Evolutionary conservation across 768 basidiomycete genomes (phyloP), one percentile per base, ranked within the genome.

Genomic region (Flagelloscypha sp.): DNA sequence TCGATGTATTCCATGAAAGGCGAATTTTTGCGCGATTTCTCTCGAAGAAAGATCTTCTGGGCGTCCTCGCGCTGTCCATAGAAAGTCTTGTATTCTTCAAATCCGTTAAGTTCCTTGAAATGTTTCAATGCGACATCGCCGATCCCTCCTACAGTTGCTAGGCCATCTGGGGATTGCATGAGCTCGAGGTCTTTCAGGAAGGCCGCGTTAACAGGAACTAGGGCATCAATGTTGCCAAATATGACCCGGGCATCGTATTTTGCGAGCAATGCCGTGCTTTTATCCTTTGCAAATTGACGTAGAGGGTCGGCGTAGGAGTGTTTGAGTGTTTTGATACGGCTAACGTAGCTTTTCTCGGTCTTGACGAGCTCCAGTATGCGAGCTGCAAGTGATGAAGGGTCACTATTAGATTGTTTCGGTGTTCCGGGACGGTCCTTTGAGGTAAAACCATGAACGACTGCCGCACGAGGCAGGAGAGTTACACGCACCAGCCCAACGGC

Each of bases 61-160:
- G 89, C 89, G 49, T 94, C 89, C 60, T 94, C 93, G 33, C 90
- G 79, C 53, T 93, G 92, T 47, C 77, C 74, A 47, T 94, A 93
- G 58, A 89, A 97, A 47, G 83, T 80, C 48, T 76, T 83, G 57
- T 95, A 97, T 44, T 84, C 79, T 46, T 95, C 90, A 50, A 97
- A 94, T 3, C 87, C 88, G 35, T 70, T 66, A 24, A 81, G 57
- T 12, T 83, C 79, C 50, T 81, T 87, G 60, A 97, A 87, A 63
- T 98, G 92, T 39, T 72, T 73, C 40, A 94, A 59, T 15, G 81
- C 79, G 31, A 94, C 80, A 52, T 93, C 89, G 7, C 90, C 93
- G 6, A 95, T 66, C 7, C 78, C 76, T 17, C 72, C 72, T 27
- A 79, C 68, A 15, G 61, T 61, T 42, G 60, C 64, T 27, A 62